phyloP scores from a whole-genome alignment of 805 yeast species.

The Wickerhamomyces queroliae region DNA sequence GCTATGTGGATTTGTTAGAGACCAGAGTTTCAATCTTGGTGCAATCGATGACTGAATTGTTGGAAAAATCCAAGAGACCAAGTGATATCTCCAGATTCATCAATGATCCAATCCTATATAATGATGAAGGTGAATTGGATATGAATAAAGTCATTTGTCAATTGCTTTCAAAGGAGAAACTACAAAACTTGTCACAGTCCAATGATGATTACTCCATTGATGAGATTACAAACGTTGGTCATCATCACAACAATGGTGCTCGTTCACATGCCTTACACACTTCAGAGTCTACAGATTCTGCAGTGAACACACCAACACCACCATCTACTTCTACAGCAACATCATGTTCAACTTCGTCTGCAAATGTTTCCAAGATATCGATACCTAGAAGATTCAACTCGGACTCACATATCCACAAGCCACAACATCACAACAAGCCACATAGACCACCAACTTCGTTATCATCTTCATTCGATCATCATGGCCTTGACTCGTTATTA shows the following conservation, averaged over 20 bases:
- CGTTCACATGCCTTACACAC: conserved; percentile 1
- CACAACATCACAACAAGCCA: background rate
- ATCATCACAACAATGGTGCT: too few relatives aligned
- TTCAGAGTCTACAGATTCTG: too few relatives aligned
- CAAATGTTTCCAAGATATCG: background rate
- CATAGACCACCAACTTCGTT: background rate
- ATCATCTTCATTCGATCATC: background rate
- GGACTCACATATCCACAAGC: background rate
- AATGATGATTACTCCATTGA: conserved; percentile 15
- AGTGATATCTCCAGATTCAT: conserved; percentile 12
- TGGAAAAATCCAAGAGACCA: conserved; percentile 13
- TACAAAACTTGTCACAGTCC: conserved; percentile 20
- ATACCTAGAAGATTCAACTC: background rate
- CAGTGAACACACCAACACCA: background rate
- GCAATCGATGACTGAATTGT: conserved; percentile 28
- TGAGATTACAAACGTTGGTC: conserved; percentile 20
- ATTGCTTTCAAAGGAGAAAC: conserved; percentile 16
- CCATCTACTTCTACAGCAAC: background rate
- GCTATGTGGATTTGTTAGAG: conserved; percentile 44
- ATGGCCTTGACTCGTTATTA: background rate
- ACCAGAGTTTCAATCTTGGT: conserved; percentile 44
- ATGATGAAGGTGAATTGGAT: conserved; percentile 19
- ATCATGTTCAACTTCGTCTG: background rate
- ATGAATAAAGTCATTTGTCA: conserved; percentile 20
- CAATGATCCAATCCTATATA: conserved; percentile 11